Conservation (phyloP, 2,329 filamentous ascomycete genomes). For the Ilyonectria robusta region DNA sequence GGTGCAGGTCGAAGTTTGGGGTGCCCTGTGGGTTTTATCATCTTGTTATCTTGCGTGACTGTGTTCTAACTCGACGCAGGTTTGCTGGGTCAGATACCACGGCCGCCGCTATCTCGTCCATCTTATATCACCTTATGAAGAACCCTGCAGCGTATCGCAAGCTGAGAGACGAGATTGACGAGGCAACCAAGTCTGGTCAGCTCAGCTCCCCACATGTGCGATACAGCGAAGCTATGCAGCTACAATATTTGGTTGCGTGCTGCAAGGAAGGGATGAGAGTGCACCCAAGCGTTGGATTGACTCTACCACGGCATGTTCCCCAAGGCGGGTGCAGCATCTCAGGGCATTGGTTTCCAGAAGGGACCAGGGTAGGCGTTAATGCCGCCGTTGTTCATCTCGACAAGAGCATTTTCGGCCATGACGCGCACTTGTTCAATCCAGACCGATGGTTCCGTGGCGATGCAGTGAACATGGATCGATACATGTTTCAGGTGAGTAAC, state of each 20-base stretch:
- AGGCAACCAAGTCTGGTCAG: not conserved
- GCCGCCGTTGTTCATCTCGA: slow-evolving; percentile 21
- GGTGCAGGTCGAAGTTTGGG: slow-evolving; percentile 1
- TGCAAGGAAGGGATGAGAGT: slow-evolving; percentile 20
- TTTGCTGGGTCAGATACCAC: slow-evolving; percentile 9
- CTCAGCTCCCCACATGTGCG: not conserved
- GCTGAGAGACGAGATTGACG: not conserved
- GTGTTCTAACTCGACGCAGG: not conserved
- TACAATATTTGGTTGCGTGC: slow-evolving; percentile 12
- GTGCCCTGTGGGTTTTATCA: not conserved
- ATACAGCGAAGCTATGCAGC: slow-evolving; percentile 3
- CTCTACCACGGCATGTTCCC: not conserved
- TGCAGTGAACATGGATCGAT: slow-evolving; percentile 17
- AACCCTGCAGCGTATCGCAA: not conserved
- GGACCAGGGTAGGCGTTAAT: slow-evolving; percentile 21
- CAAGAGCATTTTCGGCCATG: slow-evolving; percentile 21
- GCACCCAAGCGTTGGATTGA: slow-evolving; percentile 18
- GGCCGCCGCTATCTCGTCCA: not conserved
- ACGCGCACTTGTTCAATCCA: slow-evolving; percentile 25
- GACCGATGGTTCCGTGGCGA: slow-evolving; percentile 18
- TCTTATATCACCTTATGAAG: not conserved
- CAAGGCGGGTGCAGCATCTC: not conserved
- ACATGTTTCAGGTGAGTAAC: slow-evolving; percentile 5
- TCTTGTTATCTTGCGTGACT: no score
- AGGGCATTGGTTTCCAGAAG: not conserved